Evolutionary conservation across 176 grass and related monocot species (phyloP), one percentile per base, ranked within the genome.

Genomic region (Oryza australiensis): DNA sequence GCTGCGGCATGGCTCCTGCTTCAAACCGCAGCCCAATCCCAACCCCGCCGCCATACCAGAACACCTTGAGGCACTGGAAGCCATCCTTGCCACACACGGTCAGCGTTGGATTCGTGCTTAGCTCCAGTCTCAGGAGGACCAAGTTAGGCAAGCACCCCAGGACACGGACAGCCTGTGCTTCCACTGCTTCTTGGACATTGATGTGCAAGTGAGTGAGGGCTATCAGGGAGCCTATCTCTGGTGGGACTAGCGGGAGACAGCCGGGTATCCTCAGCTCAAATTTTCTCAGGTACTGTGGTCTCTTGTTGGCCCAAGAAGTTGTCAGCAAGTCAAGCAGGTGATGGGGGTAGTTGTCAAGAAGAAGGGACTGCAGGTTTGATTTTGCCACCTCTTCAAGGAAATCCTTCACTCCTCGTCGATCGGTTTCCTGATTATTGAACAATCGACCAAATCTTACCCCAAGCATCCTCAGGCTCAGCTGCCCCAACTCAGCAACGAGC

Each of bases 281-380:
- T 27, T 78, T 85, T 28, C 1, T 12, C 20, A 85, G 53, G 59
- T 9, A 12, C 2, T 72, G 3, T 30, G 26, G 46, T 10, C 37
- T 13, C 14, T 5, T 3, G 0, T 22, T 34, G 33, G 6, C 0
- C 33, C 23, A 30, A 22, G 5, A 22, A 34, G 2, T 40, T 11
- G 30, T 9, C 13, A 86, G 42, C 23, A 73, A 24, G 23, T 29
- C 68, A 26, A 85, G 38, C 20, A 27, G 42, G 66, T 0, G 7
- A 66, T 12, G 7, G 3, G 4, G 67, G 68, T 34, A 86, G 29
- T 28, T 18, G 15, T 80, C 75, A 80, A 86, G 60, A 3, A 59
- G 7, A 14, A 87, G 63, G 62, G 46, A 75, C 26, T 67, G 77
- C 34, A 87, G 48, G 48, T 15, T 81, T 30, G 77, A 87, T 67